A percentile compares a stretch with the other conserved stretches of the same genome.
Evolutionary conservation across 2,329 filamentous ascomycete species (phyloP).

Genomic region (Davidsoniella eucalypti): DNA sequence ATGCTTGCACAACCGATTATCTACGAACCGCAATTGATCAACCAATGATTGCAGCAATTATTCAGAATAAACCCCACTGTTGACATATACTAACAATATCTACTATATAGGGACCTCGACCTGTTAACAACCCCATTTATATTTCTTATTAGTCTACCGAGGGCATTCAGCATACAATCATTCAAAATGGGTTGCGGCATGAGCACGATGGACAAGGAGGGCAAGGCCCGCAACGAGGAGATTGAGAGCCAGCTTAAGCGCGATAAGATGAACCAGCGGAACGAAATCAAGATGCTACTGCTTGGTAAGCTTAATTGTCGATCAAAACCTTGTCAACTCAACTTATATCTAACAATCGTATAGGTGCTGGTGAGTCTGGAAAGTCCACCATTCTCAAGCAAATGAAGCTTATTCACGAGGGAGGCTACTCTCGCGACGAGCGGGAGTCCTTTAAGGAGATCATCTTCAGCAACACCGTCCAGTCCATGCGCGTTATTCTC

Average conservation of each 20-base stretch:
- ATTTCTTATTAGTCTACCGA: constrained; percentile 9
- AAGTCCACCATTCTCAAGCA: constrained; percentile 97
- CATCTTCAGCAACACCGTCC: constrained; percentile 54
- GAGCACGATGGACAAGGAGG: constrained; percentile 99
- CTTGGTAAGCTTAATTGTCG: constrained; percentile 46
- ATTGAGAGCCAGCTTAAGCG: constrained; percentile 98
- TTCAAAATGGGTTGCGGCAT: constrained; percentile 95
- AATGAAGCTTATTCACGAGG: constrained; percentile 99
- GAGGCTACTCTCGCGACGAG: constrained; percentile 88
- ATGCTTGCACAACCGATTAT: too few relatives aligned
- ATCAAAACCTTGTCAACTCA: background rate
- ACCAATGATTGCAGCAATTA: too few relatives aligned
- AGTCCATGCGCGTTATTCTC: constrained; percentile 53
- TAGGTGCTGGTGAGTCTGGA: constrained; percentile 82
- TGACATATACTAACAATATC: too few relatives aligned
- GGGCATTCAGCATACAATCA: constrained; percentile 1
- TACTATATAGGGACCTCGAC: too few relatives aligned
- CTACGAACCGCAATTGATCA: too few relatives aligned
- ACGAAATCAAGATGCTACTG: constrained; percentile 99
- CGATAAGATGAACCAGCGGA: constrained; percentile 96
- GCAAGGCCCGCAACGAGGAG: constrained; percentile 98
- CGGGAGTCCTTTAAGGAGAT: constrained; percentile 55
- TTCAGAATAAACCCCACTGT: too few relatives aligned
- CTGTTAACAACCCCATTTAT: constrained; percentile 2
- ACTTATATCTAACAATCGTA: background rate